These are phyloP conservation scores for Solanum pimpinellifolium DNA, from an alignment of 257 asterid genomes.

Conservation along the genomic window DNA sequence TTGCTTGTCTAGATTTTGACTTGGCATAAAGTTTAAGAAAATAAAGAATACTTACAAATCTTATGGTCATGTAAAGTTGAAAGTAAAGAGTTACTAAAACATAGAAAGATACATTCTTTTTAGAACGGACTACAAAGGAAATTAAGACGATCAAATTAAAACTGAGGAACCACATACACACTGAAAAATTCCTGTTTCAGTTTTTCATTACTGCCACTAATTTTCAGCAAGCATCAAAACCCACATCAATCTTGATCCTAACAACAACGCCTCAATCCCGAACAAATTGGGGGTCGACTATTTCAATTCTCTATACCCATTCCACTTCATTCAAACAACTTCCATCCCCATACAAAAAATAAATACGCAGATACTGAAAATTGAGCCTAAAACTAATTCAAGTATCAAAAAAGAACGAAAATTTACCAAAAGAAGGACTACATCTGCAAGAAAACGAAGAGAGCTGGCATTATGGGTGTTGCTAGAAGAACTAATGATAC, in stretches of 20 bases:
- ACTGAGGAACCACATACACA: neutral
- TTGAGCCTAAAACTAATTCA: neutral
- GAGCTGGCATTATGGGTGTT: constrained; percentile 26
- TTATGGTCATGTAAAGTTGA: neutral
- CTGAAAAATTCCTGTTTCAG: neutral
- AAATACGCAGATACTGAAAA: neutral
- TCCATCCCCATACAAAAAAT: neutral
- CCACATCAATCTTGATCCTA: neutral
- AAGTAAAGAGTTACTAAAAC: neutral
- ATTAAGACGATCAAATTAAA: neutral
- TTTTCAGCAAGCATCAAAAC: neutral
- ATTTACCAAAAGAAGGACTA: constrained; percentile 45
- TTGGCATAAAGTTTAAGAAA: neutral
- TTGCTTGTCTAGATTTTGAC: neutral
- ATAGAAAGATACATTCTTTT: neutral
- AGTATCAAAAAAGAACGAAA: neutral
- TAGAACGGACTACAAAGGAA: neutral
- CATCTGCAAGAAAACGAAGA: constrained; percentile 60
- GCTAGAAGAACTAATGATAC: constrained; percentile 18
- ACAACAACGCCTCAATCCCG: neutral
- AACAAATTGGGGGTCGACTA: neutral
- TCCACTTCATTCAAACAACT: neutral
- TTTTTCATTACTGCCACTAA: neutral
- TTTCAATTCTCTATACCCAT: neutral
- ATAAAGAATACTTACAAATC: neutral